Percentiles rank a stretch among this genome's conserved stretches.
These are phyloP conservation scores for Hymenoscyphus repandus DNA, from an alignment of 2,329 filamentous ascomycete genomes.

Conservation along the genomic window DNA sequence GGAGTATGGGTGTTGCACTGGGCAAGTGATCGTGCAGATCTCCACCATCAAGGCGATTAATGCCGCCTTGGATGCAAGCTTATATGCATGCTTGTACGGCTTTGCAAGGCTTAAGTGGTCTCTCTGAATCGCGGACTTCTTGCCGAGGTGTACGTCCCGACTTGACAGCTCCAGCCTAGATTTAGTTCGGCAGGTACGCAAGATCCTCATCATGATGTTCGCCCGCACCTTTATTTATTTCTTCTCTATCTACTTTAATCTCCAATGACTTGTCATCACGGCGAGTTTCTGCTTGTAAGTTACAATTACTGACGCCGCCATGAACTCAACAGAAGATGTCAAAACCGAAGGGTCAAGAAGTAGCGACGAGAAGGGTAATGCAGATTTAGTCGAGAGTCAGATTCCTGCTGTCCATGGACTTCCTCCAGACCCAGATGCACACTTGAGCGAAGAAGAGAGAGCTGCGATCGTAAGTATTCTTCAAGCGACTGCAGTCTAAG, in stretches of 20 bases:
- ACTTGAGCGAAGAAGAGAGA: conserved; percentile 57
- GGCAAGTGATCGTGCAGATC: no score
- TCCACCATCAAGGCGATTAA: no score
- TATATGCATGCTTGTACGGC: no score
- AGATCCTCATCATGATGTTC: no score
- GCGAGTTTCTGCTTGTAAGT: not conserved
- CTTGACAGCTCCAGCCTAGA: no score
- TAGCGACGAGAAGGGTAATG: conserved; percentile 13
- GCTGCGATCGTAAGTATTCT: conserved; percentile 49
- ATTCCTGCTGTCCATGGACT: conserved; percentile 2
- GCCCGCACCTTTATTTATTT: no score
- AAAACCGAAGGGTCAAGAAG: conserved; percentile 1
- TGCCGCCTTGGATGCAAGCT: no score
- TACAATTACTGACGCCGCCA: not conserved
- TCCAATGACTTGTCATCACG: not conserved
- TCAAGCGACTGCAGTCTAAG: no score
- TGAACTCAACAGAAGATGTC: not conserved
- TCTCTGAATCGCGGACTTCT: no score
- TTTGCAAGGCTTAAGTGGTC: no score
- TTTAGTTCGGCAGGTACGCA: no score
- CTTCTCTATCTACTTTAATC: not conserved
- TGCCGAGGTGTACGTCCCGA: no score
- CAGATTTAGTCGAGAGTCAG: not conserved
- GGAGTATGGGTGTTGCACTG: not conserved
- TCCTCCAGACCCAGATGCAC: conserved; percentile 54